Evolutionary conservation across 176 grass and related monocot genomes (phyloP), one percentile per base, ranked within the genome.

Genomic region (Oryza rufipogon): DNA sequence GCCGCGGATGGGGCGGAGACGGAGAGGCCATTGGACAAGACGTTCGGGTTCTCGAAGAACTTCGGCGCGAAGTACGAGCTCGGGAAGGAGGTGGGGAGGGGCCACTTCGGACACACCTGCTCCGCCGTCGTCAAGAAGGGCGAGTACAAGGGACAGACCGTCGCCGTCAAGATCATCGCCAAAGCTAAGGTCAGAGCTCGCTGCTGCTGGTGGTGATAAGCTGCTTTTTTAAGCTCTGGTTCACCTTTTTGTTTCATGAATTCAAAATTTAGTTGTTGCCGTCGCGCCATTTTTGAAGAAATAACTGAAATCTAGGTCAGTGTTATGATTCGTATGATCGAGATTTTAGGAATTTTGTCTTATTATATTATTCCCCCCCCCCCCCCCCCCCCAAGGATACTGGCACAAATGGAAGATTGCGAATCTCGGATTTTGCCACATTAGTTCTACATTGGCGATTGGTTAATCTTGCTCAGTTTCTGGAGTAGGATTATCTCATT

Each of bases 81-180:
- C 49, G 96, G 93, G 75, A 99, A 99, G 93, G 96, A 99, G 91
- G 91, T 99, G 6, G 96, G 96, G 17, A 90, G 96, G 78, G 96
- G 96, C 0, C 96, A 99, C 87, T 99, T 99, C 67, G 96, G 96
- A 0, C 96, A 99, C 80, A 99, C 96, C 22, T 99, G 96, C 88
- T 94, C 87, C 0, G 93, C 83, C 17, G 91, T 86, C 22, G 89
- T 92, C 1, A 99, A 94, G 81, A 99, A 94, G 88, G 93, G 96
- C 73, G 96, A 99, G 51, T 84, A 63, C 78, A 99, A 94, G 87
- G 96, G 96, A 4, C 93, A 99, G 7, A 78, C 78, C 33, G 86
- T 96, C 51, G 96, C 96, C 26, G 96, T 99, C 81, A 99, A 99
- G 84, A 94, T 99, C 81, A 96, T 99, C 64, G 85, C 96, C 44